Evolutionary conservation across 83 land plant species (phyloP).

Genomic region (Diphasiastrum complanatum): DNA sequence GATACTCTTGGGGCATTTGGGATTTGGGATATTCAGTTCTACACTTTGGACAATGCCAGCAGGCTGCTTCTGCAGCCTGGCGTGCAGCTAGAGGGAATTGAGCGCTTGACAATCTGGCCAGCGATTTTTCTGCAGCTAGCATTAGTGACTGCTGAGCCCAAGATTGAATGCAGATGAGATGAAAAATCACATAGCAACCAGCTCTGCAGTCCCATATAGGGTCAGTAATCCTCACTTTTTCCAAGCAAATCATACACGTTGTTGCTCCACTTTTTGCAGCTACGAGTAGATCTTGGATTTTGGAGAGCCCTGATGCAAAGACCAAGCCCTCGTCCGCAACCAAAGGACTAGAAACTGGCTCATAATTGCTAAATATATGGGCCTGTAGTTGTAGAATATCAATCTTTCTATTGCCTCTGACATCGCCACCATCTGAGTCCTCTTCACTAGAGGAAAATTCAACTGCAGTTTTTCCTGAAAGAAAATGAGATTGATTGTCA

Average conservation of each 20-base stretch:
- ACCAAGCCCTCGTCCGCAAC: too few relatives aligned
- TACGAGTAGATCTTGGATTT: not conserved
- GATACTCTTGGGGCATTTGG: not conserved
- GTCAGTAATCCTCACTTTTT: slow-evolving; percentile 1
- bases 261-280: slow-evolving; percentile 6
- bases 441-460: too few relatives aligned
- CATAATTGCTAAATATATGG: too few relatives aligned
- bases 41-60: not conserved
- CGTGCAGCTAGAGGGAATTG: not conserved
- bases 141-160: not conserved
- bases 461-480: too few relatives aligned
- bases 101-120: not conserved
- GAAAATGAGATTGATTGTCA: too few relatives aligned
- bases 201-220: slow-evolving; percentile 9
- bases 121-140: too few relatives aligned
- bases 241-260: slow-evolving; percentile 7
- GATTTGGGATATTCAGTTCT: not conserved
- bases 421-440: too few relatives aligned
- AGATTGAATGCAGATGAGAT: slow-evolving; percentile 2
- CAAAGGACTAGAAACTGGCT: too few relatives aligned
- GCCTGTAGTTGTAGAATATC: too few relatives aligned
- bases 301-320: not conserved
- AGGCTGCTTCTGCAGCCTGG: not conserved
- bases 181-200: not conserved
- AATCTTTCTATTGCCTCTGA: too few relatives aligned